Conservation (phyloP, 768 basidiomycete genomes). For the Auriscalpium orientale region DNA sequence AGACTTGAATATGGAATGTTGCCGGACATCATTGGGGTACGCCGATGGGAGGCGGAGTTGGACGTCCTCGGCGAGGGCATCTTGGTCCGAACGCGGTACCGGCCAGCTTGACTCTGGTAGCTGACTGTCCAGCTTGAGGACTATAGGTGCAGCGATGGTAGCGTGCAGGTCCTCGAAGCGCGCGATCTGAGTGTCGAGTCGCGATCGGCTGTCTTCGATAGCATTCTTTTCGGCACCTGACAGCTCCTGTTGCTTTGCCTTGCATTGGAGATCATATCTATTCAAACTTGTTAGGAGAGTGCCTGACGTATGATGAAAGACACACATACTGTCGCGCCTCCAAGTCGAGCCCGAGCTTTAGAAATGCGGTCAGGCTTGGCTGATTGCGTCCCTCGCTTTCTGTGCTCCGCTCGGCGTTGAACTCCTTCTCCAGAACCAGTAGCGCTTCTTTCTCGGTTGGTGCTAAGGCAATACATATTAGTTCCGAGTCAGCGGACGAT, state of each 20-base stretch:
- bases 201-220: background rate
- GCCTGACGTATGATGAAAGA: background rate
- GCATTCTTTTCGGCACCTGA: background rate
- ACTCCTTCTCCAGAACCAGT: background rate
- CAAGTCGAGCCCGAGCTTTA: background rate
- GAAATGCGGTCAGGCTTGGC: background rate
- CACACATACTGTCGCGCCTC: background rate
- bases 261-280: background rate
- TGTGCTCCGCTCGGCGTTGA: background rate
- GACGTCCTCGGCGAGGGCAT: background rate
- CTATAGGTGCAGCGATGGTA: background rate
- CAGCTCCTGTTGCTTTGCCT: background rate
- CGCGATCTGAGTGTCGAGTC: background rate
- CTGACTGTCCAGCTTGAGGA: background rate
- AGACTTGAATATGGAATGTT: background rate
- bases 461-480: background rate
- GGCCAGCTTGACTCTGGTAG: background rate
- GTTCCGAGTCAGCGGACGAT: background rate
- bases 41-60: background rate
- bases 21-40: background rate
- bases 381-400: background rate
- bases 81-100: background rate
- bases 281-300: background rate
- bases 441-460: background rate
- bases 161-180: background rate